Conservation (phyloP, 1,284 basidiomycete genomes). For the Melampsora americana region DNA sequence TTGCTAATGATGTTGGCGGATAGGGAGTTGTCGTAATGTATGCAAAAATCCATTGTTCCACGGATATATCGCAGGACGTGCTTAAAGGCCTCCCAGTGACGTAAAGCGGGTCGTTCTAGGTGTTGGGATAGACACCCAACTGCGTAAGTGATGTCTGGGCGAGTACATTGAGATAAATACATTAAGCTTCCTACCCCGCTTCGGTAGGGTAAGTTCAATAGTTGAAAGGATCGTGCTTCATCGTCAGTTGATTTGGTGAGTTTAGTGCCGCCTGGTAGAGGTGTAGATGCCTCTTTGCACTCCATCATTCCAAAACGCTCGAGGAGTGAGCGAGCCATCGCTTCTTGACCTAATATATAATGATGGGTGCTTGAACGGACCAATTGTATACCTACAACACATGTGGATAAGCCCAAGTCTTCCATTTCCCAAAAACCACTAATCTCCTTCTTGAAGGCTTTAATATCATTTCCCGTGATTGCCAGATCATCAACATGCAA, state of each 20-base stretch:
- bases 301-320: too few species aligned
- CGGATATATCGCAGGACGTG: not conserved
- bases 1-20: too few species aligned
- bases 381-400: too few species aligned
- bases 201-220: not conserved
- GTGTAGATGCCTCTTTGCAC: too few species aligned
- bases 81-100: constrained; percentile 12
- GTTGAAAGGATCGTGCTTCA: not conserved
- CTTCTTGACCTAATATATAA: too few species aligned
- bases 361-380: too few species aligned
- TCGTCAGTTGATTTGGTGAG: not conserved
- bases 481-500: not conserved
- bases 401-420: too few species aligned
- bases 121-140: constrained; percentile 1
- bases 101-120: not conserved
- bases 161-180: constrained; percentile 11
- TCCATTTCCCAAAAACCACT: too few species aligned
- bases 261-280: too few species aligned
- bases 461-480: too few species aligned
- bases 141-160: constrained; percentile 12
- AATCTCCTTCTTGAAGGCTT: not conserved
- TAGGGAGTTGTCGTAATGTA: too few species aligned
- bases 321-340: too few species aligned
- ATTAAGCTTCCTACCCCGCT: constrained; percentile 1
- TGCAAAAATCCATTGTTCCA: not conserved